Evolutionary conservation across 805 yeast genomes (phyloP), one percentile per base, ranked within the genome.

Genomic region (Jamesozyma rosinii): DNA sequence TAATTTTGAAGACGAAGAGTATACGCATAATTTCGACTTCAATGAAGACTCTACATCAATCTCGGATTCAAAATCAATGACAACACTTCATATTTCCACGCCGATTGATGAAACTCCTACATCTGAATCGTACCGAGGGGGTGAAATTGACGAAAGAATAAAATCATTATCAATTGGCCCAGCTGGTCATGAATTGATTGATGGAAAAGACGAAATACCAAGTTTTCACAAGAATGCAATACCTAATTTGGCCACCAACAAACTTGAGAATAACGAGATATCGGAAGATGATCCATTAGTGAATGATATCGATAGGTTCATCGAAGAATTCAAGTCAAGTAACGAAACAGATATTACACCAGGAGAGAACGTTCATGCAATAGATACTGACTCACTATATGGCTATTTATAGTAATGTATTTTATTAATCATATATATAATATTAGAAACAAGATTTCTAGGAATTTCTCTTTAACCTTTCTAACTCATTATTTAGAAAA

Each of bases 401-500:
- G 20, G 24, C 8, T 40, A 40, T 34, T 27, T 40, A 34, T 40
- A 29, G 35, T 26, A 15, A 11, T 33, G 6, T 5, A 14, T 5
- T 33, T 33, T 33, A 8, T 9, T 33, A 17, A 33, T 6, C 18
- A 15, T 27, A 30, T 15, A 22, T 21, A 18, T 15, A 37, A 27
- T 30, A 15, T 35, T 21, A 30, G 34, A 31, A 13, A 14, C 15
- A n/a, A 33, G 15, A 14, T 33, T 17, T 15, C 21, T 27, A 15
- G 18, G n/a, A 31, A 31, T 35, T 24, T 34, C 22, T 26, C 17
- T 47, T 48, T 24, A 63, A 49, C 37, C 69, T 54, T 41, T 67
- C 72, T 32, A 67, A 35, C 38, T 66, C 68, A n/a, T 57, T 49
- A 41, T 58, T 54, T 21, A 68, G 46, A 21, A 59, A 52, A 14